Percentiles rank a stretch among this genome's conserved stretches.
Evolutionary conservation across 169 alveolate species (phyloP).

Genomic region (Eimeria nieschulzi): DNA sequence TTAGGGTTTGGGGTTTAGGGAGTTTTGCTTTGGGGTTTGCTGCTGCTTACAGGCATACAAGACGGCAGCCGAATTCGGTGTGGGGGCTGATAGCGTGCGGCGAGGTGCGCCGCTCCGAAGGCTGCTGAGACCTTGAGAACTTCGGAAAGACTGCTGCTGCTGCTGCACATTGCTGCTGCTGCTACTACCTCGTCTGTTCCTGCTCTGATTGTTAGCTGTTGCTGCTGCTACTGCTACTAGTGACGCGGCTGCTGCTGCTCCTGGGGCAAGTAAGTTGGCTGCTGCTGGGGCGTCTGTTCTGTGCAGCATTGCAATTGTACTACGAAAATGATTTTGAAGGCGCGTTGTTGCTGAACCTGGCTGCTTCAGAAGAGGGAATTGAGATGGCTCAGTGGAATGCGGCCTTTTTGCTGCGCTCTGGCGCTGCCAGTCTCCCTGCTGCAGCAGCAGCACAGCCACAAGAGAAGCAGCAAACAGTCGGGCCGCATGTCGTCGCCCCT

Average conservation of each 20-base stretch:
- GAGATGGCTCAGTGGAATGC: slow-evolving; percentile 80
- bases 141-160: neutral
- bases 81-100: neutral
- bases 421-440: slow-evolving; percentile 10
- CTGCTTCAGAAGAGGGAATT: slow-evolving; percentile 82
- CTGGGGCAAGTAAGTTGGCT: neutral
- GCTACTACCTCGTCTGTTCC: neutral
- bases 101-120: neutral
- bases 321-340: slow-evolving; percentile 74
- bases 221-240: neutral
- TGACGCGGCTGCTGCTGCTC: neutral
- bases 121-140: neutral
- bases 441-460: slow-evolving; percentile 14
- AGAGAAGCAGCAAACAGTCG: neutral
- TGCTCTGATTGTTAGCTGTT: neutral
- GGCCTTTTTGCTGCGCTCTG: slow-evolving; percentile 48
- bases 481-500: neutral
- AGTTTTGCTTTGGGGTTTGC: slow-evolving; percentile 17
- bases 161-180: neutral
- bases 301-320: slow-evolving; percentile 71
- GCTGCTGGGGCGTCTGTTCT: neutral
- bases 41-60: slow-evolving; percentile 17
- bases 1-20: slow-evolving; percentile 10
- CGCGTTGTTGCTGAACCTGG: slow-evolving; percentile 76
- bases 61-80: slow-evolving; percentile 18